These are phyloP conservation scores for Seiridium unicorne DNA, from an alignment of 2,329 filamentous ascomycete genomes.

Conservation along the genomic window DNA sequence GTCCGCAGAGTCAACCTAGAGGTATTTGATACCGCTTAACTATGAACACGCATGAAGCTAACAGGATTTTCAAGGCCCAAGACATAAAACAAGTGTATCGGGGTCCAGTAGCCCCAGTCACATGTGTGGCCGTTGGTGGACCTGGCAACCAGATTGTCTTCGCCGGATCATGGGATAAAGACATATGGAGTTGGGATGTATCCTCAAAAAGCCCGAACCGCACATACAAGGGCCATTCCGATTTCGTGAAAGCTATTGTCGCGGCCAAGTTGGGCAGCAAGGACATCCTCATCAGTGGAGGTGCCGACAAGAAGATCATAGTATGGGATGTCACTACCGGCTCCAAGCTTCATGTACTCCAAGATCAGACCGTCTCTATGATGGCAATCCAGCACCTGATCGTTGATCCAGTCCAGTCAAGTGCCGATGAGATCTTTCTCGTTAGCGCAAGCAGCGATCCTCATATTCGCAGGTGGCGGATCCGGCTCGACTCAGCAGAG, in stretches of 20 bases:
- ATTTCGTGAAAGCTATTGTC: conserved; percentile 86
- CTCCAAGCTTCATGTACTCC: conserved; percentile 69
- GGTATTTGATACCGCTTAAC: conserved; percentile 43
- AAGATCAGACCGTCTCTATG: conserved; percentile 68
- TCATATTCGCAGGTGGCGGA: conserved; percentile 74
- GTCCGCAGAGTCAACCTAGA: conserved; percentile 73
- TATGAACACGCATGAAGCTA: not conserved
- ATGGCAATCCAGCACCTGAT: conserved; percentile 79
- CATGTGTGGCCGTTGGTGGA: conserved; percentile 68
- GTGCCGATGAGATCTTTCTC: conserved; percentile 51
- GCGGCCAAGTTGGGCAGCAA: conserved; percentile 59
- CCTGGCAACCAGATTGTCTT: conserved; percentile 61
- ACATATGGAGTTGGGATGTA: conserved; percentile 81
- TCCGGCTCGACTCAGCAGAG: conserved; percentile 51
- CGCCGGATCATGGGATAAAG: conserved; percentile 93
- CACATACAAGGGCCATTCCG: conserved; percentile 73
- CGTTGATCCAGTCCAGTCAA: conserved; percentile 66
- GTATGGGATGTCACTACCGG: conserved; percentile 77
- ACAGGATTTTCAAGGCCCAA: conserved; percentile 29
- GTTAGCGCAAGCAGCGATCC: conserved; percentile 81
- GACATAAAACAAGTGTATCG: conserved; percentile 54
- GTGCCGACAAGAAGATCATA: conserved; percentile 76
- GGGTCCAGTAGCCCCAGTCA: conserved; percentile 78
- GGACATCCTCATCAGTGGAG: conserved; percentile 69
- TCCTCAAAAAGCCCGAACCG: conserved; percentile 51